Conservation (phyloP, 2,329 filamentous ascomycete genomes). For the Pestalotiopsis sp. region DNA sequence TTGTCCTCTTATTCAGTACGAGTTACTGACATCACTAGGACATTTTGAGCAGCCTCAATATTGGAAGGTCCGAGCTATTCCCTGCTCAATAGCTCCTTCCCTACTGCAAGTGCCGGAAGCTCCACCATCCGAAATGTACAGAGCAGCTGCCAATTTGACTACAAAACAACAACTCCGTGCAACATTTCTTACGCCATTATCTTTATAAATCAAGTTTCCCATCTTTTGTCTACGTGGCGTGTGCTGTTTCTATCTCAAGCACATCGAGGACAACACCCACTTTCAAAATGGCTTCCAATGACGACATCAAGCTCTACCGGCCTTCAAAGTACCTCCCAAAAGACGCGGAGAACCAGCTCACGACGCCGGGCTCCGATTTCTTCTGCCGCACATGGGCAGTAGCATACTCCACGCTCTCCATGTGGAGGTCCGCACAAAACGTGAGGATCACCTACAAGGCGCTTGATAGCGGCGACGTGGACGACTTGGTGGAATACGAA, state of each 20-base stretch:
- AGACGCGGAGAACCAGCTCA: constrained; percentile 33
- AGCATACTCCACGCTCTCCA: constrained; percentile 74
- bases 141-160: background rate
- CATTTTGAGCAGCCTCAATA: background rate
- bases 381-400: constrained; percentile 72
- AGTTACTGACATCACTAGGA: background rate
- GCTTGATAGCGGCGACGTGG: constrained; percentile 54
- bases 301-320: constrained; percentile 14
- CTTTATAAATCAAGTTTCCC: background rate
- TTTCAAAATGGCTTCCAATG: background rate
- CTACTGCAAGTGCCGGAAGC: constrained; percentile 14
- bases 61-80: background rate
- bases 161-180: background rate
- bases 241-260: background rate
- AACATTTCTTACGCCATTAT: background rate
- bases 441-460: constrained; percentile 76
- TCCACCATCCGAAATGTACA: constrained; percentile 2
- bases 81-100: background rate
- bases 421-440: constrained; percentile 82
- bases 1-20: background rate
- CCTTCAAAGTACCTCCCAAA: constrained; percentile 52
- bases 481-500: constrained; percentile 71
- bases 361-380: constrained; percentile 57
- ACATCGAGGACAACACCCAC: too few species aligned
- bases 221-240: background rate